Evolutionary conservation across 805 yeast genomes (phyloP), one percentile per base, ranked within the genome.

Genomic region (Schwanniomyces occidentalis): DNA sequence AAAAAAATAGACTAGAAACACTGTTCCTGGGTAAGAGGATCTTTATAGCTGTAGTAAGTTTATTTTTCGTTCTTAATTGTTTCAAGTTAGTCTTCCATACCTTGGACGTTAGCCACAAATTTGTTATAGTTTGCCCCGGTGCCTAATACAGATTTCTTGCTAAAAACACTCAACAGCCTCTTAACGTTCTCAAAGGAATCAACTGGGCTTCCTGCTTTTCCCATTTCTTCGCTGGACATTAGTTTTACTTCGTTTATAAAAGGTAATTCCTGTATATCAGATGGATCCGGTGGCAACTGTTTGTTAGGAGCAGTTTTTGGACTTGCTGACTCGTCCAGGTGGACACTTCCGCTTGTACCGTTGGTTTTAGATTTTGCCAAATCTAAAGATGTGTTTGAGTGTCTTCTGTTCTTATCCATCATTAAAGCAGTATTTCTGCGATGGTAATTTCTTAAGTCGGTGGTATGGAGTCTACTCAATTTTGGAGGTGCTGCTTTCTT

Each of bases 111-210:
- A 24, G 65, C 67, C 36, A 67, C 32, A 36, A 68, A 67, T 42
- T 52, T 58, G 30, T 55, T 48, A 49, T 68, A 67, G 38, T 63
- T 63, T 14, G 58, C 61, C 16, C 69, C 47, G 2, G 73, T 68
- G 3, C 70, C 68, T 32, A 68, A 51, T 10, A 68, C 63, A 3
- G 65, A 56, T 34, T 54, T 49, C 38, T 61, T 61, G 34, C 69
- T 63, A 42, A 42, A 42, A 8, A 51, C 46, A 9, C 64, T 64
- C 30, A 49, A 49, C 51, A 47, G 57, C 29, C 72, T 48, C 8
- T 41, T 41, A 16, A 58, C 12, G 31, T 21, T 16, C 30, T 22
- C 5, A 19, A 14, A 8, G 26, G 31, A 20, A 14, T 20, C 18
- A 7, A 22, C 4, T 9, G 26, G 10, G 16, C 19, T 20, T 16